Conservation (phyloP, 345 rosid species). For the Salix arbutifolia region DNA sequence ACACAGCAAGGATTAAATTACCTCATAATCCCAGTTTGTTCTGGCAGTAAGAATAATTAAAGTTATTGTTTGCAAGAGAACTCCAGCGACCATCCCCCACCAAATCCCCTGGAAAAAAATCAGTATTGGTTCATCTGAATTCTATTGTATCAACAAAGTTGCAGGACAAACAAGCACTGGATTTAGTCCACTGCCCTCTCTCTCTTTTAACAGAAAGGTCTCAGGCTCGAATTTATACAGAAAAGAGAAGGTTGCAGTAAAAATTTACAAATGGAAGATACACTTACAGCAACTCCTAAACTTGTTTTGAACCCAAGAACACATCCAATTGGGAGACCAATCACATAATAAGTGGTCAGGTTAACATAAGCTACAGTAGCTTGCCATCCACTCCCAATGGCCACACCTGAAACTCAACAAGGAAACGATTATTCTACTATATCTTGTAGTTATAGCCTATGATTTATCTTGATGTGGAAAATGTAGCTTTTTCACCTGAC, state of each 20-base stretch:
- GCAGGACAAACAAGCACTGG: not conserved
- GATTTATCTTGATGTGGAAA: not conserved
- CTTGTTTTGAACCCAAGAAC: slow-evolving; percentile 79
- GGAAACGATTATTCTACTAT: not conserved
- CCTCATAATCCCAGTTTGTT: slow-evolving; percentile 79
- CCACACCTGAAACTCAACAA: slow-evolving; percentile 55
- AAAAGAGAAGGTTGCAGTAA: not conserved
- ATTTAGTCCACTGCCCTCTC: not conserved
- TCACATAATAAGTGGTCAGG: slow-evolving; percentile 63
- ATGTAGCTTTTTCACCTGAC: slow-evolving; percentile 45
- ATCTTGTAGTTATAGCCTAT: not conserved
- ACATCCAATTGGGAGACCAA: slow-evolving; percentile 93
- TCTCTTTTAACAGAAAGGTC: not conserved
- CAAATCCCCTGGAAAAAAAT: slow-evolving; percentile 63
- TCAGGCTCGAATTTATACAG: not conserved
- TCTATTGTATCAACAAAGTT: not conserved
- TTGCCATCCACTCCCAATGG: slow-evolving; percentile 99
- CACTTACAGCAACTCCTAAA: slow-evolving; percentile 72
- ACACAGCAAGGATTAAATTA: slow-evolving; percentile 10
- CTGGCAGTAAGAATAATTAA: slow-evolving; percentile 60
- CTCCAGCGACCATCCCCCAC: slow-evolving; percentile 91
- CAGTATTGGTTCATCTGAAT: not conserved
- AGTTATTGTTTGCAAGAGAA: slow-evolving; percentile 56
- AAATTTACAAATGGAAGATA: not conserved
- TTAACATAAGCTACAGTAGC: slow-evolving; percentile 86